A percentile compares a stretch with the other conserved stretches of the same genome.
Evolutionary conservation across 177 flowering plant genomes (phyloP).

Genomic region (Vitis hybrid): DNA sequence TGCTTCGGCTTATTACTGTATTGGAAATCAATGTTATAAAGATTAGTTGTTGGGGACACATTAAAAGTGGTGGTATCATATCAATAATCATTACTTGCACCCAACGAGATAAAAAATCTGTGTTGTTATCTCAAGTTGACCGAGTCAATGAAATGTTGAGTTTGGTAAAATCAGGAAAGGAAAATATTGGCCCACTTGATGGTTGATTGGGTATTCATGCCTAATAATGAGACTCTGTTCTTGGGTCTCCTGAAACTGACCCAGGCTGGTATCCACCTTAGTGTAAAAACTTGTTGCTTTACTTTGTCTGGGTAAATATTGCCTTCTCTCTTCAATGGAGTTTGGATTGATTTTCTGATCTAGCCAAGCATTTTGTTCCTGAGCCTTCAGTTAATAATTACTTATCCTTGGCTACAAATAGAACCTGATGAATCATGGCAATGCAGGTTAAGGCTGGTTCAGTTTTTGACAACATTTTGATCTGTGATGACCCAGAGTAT

Average conservation of each 20-base stretch:
- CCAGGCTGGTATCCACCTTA: too few relatives aligned
- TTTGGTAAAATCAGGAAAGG: background rate
- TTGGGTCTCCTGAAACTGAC: too few relatives aligned
- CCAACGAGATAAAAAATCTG: background rate
- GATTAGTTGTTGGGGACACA: background rate
- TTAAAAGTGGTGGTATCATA: too few relatives aligned
- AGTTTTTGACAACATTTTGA: slow-evolving; percentile 77
- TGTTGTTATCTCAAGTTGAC: background rate
- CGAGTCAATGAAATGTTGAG: background rate
- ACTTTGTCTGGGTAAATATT: too few relatives aligned
- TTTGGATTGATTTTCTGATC: background rate
- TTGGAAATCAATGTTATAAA: background rate
- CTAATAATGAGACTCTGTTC: background rate
- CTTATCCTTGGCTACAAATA: background rate
- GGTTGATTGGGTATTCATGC: background rate
- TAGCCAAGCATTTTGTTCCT: background rate
- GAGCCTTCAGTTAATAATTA: background rate
- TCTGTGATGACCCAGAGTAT: slow-evolving; percentile 84
- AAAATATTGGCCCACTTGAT: background rate
- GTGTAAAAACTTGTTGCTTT: too few relatives aligned
- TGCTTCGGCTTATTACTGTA: background rate
- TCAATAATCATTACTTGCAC: too few relatives aligned
- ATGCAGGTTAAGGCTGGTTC: slow-evolving; percentile 94
- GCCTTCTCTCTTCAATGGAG: background rate
- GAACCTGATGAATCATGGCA: slow-evolving; percentile 8